Conservation (phyloP, 352 stramenopile genomes). For the Phytophthora citrophthora region DNA sequence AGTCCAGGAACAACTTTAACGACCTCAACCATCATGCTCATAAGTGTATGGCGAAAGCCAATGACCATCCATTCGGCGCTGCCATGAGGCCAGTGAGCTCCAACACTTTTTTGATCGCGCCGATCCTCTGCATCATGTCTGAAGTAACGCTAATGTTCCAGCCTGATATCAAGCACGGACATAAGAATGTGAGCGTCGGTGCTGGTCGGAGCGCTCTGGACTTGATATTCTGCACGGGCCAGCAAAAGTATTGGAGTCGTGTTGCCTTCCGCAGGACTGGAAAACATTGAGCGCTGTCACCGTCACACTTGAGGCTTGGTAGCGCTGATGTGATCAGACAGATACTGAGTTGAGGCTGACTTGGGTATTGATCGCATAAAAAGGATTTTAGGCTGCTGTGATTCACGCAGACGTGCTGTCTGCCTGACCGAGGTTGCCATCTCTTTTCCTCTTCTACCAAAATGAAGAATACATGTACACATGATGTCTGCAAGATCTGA, state of each 20-base stretch:
- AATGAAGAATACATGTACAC: too few species aligned
- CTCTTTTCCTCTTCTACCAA: too few species aligned
- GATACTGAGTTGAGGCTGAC: constrained; percentile 13
- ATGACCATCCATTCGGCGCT: constrained; percentile 9
- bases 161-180: constrained; percentile 19
- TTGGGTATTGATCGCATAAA: constrained; percentile 3
- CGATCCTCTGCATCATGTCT: constrained; percentile 9
- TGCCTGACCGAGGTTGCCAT: too few species aligned
- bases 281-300: neutral
- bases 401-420: too few species aligned
- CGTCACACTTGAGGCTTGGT: neutral
- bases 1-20: neutral
- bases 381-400: neutral
- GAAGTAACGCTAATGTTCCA: constrained; percentile 1
- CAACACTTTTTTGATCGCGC: constrained; percentile 12
- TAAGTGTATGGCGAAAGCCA: neutral
- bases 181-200: neutral
- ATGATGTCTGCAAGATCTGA: too few species aligned
- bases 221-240: neutral
- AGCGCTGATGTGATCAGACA: constrained; percentile 21
- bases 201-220: too few species aligned
- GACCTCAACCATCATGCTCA: neutral
- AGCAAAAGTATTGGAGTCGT: neutral
- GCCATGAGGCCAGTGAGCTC: constrained; percentile 16
- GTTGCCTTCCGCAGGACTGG: neutral